phyloP scores from a whole-genome alignment of 73 alveolate species.

The Paramecium octaurelia region DNA sequence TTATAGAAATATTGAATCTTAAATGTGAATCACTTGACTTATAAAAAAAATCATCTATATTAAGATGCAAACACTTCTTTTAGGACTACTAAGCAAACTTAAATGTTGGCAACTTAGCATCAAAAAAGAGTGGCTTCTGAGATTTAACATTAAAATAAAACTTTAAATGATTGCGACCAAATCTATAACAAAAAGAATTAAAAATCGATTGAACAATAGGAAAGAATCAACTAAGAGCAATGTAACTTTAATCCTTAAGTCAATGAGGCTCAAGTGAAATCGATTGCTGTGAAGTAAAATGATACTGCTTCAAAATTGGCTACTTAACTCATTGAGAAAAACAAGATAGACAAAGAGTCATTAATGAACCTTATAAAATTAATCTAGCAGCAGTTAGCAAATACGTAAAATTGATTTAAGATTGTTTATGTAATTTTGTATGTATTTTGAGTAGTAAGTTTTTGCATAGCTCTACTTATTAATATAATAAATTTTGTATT shows the following conservation, averaged over 20 bases:
- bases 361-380: background rate
- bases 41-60: background rate
- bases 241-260: background rate
- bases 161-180: background rate
- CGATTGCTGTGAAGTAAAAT: background rate
- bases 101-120: background rate
- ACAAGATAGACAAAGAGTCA: background rate
- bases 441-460: background rate
- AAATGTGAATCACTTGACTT: background rate
- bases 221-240: background rate
- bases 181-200: background rate
- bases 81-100: background rate
- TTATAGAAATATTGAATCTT: background rate
- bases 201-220: background rate
- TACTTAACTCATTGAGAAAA: background rate
- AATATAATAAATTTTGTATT: background rate
- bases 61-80: background rate
- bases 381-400: background rate
- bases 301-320: background rate
- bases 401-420: background rate
- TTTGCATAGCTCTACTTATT: background rate
- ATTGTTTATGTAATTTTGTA: background rate
- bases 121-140: constrained; percentile 13
- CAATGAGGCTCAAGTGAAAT: background rate
- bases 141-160: background rate